Evolutionary conservation across 2,329 filamentous ascomycete species (phyloP).

Genomic region (Seiridium cupressi): DNA sequence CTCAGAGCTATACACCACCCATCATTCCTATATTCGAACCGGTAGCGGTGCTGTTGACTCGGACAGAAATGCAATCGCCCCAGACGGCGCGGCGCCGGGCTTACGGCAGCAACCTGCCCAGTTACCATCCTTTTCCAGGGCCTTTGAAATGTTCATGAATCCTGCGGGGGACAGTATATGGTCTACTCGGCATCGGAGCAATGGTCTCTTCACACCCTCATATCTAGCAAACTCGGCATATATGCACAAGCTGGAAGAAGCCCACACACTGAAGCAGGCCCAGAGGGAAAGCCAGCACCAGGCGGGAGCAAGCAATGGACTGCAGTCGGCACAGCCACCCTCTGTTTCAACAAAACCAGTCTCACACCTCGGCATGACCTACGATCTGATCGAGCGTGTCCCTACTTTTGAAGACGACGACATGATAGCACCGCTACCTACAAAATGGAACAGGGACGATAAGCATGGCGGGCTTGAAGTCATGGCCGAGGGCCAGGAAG

Average conservation of each 20-base stretch:
- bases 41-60: slow-evolving; percentile 29
- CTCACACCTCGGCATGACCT: slow-evolving; percentile 73
- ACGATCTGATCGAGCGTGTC: slow-evolving; percentile 79
- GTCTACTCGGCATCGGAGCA: slow-evolving; percentile 27
- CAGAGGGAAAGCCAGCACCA: slow-evolving; percentile 47
- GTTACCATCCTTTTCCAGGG: slow-evolving; percentile 49
- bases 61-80: slow-evolving; percentile 24
- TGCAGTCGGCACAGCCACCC: slow-evolving; percentile 33
- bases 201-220: slow-evolving; percentile 75
- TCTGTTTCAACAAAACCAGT: slow-evolving; percentile 54
- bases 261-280: slow-evolving; percentile 59
- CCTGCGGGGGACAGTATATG: slow-evolving; percentile 17
- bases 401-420: slow-evolving; percentile 60
- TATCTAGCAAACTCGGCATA: slow-evolving; percentile 80
- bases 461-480: slow-evolving; percentile 74
- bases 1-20: slow-evolving; percentile 26
- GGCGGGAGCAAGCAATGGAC: slow-evolving; percentile 33
- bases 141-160: slow-evolving; percentile 48
- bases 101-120: slow-evolving; percentile 27
- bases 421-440: slow-evolving; percentile 66
- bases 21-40: slow-evolving; percentile 17
- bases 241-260: slow-evolving; percentile 71
- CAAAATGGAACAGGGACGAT: slow-evolving; percentile 78
- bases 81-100: slow-evolving; percentile 20
- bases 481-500: slow-evolving; percentile 68